These are phyloP conservation scores for Mortierella sp. DNA, from an alignment of 371 early-diverging fungal genomes.

Conservation along the genomic window DNA sequence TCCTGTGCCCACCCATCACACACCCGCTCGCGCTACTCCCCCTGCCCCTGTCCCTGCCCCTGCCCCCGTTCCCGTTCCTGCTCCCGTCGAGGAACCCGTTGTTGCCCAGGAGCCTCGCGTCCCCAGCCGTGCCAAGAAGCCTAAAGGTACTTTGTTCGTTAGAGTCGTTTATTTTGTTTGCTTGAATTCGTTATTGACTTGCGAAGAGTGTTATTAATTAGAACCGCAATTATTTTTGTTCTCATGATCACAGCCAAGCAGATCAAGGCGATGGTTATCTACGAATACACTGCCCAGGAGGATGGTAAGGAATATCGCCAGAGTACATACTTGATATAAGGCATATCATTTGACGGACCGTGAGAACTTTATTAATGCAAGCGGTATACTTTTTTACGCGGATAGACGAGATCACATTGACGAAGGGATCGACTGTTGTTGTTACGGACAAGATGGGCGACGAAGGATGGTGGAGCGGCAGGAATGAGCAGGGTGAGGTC, in stretches of 20 bases:
- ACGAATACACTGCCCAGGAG: slow-evolving; percentile 70
- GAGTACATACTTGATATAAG: background rate
- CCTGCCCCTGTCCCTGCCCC: slow-evolving; percentile 23
- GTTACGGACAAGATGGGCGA: slow-evolving; percentile 67
- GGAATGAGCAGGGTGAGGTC: slow-evolving; percentile 66
- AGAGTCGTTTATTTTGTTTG: background rate
- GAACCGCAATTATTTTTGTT: background rate
- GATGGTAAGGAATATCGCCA: slow-evolving; percentile 57
- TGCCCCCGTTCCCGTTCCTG: slow-evolving; percentile 26
- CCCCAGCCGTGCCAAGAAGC: slow-evolving; percentile 40
- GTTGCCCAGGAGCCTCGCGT: slow-evolving; percentile 36
- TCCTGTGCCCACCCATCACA: slow-evolving; percentile 9
- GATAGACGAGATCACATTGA: slow-evolving; percentile 67
- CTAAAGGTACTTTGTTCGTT: slow-evolving; percentile 19
- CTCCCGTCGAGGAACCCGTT: slow-evolving; percentile 40
- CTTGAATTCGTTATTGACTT: slow-evolving; percentile 12
- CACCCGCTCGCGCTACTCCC: slow-evolving; percentile 25
- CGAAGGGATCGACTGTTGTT: slow-evolving; percentile 64
- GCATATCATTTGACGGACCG: background rate
- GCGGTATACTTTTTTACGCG: background rate
- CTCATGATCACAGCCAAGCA: slow-evolving; percentile 33
- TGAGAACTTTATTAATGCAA: background rate
- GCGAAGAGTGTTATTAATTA: background rate
- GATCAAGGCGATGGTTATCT: slow-evolving; percentile 68
- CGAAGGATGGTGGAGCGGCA: slow-evolving; percentile 76